Evolutionary conservation across 495 filamentous ascomycete genomes (phyloP).

Genomic region (Aspergillus egyptiacus): DNA sequence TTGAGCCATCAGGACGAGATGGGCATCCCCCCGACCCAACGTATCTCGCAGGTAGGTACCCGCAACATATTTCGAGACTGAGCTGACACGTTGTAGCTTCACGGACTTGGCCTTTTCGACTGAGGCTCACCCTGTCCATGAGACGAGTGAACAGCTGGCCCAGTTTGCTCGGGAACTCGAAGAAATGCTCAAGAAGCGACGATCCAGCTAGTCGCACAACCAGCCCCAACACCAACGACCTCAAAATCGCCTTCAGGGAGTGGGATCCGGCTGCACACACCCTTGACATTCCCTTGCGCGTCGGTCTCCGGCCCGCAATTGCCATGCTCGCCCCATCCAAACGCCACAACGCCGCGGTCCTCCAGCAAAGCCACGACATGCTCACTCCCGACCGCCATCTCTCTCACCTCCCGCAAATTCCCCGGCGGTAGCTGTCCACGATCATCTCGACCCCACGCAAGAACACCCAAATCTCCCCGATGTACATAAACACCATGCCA

Average conservation of each 20-base stretch:
- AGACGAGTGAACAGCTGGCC: too few relatives aligned
- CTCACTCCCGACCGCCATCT: conserved; percentile 79
- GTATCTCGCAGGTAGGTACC: conserved; percentile 42
- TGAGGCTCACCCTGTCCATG: too few relatives aligned
- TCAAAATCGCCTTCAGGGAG: conserved; percentile 28
- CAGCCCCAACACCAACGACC: conserved; percentile 61
- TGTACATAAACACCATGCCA: conserved; percentile 78
- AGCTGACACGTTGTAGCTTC: conserved; percentile 29
- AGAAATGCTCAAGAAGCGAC: conserved; percentile 35
- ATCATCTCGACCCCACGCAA: conserved; percentile 70
- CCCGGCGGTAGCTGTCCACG: conserved; percentile 70
- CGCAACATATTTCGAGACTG: not conserved
- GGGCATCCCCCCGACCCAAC: conserved; percentile 46
- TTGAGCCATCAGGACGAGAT: conserved; percentile 27
- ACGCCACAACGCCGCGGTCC: conserved; percentile 59
- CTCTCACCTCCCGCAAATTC: conserved; percentile 42
- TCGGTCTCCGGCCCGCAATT: conserved; percentile 74
- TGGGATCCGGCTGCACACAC: conserved; percentile 55
- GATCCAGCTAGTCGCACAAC: conserved; percentile 86
- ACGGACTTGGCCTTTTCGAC: conserved; percentile 42
- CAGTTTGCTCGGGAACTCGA: too few relatives aligned
- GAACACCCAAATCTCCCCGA: conserved; percentile 29
- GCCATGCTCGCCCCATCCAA: conserved; percentile 97
- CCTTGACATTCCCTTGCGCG: conserved; percentile 58
- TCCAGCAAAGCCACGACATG: conserved; percentile 65